Base-by-base conservation (phyloP, 495 filamentous ascomycete species). In the Penicillium chermesinum region DNA sequence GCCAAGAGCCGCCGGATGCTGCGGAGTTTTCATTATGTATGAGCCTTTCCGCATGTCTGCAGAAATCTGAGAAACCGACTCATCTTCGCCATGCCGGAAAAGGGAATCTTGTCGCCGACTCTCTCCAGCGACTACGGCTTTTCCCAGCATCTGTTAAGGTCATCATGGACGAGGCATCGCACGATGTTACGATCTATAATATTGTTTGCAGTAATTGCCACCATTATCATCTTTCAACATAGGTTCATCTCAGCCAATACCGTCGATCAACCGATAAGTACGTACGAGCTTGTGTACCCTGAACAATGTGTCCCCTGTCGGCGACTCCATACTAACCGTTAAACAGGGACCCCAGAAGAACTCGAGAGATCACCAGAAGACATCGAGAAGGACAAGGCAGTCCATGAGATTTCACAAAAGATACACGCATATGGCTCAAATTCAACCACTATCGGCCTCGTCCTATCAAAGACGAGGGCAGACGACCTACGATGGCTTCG, bases 401-500 rank as follows among this genome's bases (percentile, higher is more conserved):
- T 30, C 25, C 10, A 4, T 30, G 25, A 30, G 25, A 30, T 30
- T 10, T 30, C 25, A 30, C 25, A 10, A 30, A 30, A 30, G 10
- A 30, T 30, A 4, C 25, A 56, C 4, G 20, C 44, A 0, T 56
- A 56, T 16, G 38, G 22, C 4, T 49, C 49, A 18, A 20, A 46
- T 19, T 19, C 44, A 2, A 27, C 30, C 2, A 52, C 35, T 7
- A 45, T 56, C 30, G 53, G 48, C 10, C 30, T 56, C 13, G 49
- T 52, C 3, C 49, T 56, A 12, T 44, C 53, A n/a, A 44, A 49
- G 2, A 37, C 48, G 8, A 40, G 42, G 7, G 45, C 33, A 3
- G 53, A 56, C 19, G 49, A 52, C 17, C 22, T 56, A 41, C 48
- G 34, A 4, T 56, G 53, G 53, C 33, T 56, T 1, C 45, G 34